Base-by-base conservation (phyloP, 371 early-diverging fungal species). In the Neoconidiobolus thromboides region DNA sequence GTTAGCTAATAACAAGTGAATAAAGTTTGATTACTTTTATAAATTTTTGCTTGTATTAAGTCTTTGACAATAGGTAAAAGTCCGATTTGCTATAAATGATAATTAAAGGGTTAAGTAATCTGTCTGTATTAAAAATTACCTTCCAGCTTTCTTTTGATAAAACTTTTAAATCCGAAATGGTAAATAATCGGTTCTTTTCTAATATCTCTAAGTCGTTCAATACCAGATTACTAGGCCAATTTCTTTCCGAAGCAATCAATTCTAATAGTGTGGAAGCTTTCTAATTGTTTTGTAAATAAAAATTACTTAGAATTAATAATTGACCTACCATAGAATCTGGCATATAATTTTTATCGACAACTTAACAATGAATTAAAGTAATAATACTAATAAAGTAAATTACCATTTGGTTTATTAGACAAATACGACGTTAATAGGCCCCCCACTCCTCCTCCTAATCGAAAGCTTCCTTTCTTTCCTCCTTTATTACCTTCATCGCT, bases 81-180 rank as follows among this genome's bases (percentile, higher is more conserved):
- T 26, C 26, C 26, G 26, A 26, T 26, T 26, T 26, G 26, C 26
- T 15, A 63, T 67, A 55, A 77, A 67, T 43, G 66, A 69, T 75
- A 75, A 57, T 2, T 43, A 39, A 58, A n/a, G 26, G 9, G 14
- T 61, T 53, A 39, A 55, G 40, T 36, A 14, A 5, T 58, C 37
- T 12, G 15, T n/a, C 3, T 26, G 7, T 4, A 15, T 10, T 57
- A 5, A 6, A 14, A 43, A n/a, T 55, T 57, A 79, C 78, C 67
- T 73, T 72, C 81, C 81, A 81, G 61, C 81, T 81, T 48, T 75
- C 68, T 12, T 71, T 67, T 3, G 81, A 81, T 44, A 81, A 66
- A 36, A 74, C 71, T 38, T 78, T 74, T 41, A 81, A 64, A 59
- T 81, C 81, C n/a, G 72, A 71, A 40, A 79, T 73, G 54, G 73